phyloP scores from a whole-genome alignment of 2,329 filamentous ascomycete species.

The Mollisiaceae sp. region DNA sequence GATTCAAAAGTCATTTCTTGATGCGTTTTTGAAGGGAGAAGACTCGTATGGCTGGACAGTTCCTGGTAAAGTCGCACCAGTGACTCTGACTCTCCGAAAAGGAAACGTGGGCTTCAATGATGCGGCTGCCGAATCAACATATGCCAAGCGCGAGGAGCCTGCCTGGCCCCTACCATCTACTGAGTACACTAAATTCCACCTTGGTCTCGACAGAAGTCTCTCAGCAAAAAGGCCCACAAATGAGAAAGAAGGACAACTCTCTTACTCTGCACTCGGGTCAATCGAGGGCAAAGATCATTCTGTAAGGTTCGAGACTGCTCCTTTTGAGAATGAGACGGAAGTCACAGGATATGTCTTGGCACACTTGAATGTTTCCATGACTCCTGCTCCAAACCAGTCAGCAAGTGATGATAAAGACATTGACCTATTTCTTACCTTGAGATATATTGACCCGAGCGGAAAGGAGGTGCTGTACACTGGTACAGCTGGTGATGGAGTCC shows the following conservation, averaged over 20 bases:
- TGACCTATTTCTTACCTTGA: conserved; percentile 67
- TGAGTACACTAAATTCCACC: conserved; percentile 64
- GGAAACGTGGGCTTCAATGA: conserved; percentile 72
- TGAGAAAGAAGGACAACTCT: conserved; percentile 41
- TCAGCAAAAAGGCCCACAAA: not conserved
- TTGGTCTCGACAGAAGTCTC: conserved; percentile 41
- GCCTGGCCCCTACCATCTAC: conserved; percentile 73
- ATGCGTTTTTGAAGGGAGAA: conserved; percentile 72
- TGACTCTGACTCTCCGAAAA: conserved; percentile 61
- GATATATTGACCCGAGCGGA: conserved; percentile 59
- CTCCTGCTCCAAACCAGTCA: conserved; percentile 40
- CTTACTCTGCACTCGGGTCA: conserved; percentile 54
- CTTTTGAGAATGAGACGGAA: conserved; percentile 68
- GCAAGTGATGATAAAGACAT: too few relatives aligned
- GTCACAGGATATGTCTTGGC: conserved; percentile 72
- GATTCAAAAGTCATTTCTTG: conserved; percentile 69
- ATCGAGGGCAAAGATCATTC: conserved; percentile 59
- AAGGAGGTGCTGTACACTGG: conserved; percentile 68
- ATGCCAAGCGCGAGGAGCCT: conserved; percentile 58
- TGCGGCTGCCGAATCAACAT: conserved; percentile 62
- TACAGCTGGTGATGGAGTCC: conserved; percentile 67
- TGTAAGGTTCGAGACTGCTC: conserved; percentile 61
- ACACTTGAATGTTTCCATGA: conserved; percentile 68
- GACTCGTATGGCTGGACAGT: conserved; percentile 65
- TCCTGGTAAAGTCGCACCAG: conserved; percentile 62